Conservation (phyloP, 768 basidiomycete species). For the Suillus subaureus region DNA sequence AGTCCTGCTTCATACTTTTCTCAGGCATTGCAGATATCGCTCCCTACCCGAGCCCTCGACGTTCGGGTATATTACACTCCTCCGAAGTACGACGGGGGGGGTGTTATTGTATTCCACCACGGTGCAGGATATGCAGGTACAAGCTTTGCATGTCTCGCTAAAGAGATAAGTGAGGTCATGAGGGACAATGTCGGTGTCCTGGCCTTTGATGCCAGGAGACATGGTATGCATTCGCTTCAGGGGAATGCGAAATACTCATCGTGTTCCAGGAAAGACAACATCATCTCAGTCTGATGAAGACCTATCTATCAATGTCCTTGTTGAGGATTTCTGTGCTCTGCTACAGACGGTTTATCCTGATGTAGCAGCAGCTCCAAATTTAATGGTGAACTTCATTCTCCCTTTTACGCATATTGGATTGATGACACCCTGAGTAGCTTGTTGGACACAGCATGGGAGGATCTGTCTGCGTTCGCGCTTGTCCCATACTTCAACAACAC, state of each 20-base stretch:
- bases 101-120: slow-evolving; percentile 90
- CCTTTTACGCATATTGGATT: not conserved
- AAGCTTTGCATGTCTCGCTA: slow-evolving; percentile 90
- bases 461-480: slow-evolving; percentile 77
- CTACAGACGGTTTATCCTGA: slow-evolving; percentile 72
- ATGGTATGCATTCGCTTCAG: slow-evolving; percentile 58
- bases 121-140: slow-evolving; percentile 92
- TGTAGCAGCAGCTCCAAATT: slow-evolving; percentile 59
- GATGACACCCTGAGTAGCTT: slow-evolving; percentile 47
- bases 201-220: slow-evolving; percentile 80
- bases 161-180: slow-evolving; percentile 62
- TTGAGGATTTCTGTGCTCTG: slow-evolving; percentile 73
- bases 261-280: slow-evolving; percentile 27
- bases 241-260: slow-evolving; percentile 3
- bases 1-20: slow-evolving; percentile 78
- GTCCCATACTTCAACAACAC: slow-evolving; percentile 62
- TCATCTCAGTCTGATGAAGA: slow-evolving; percentile 27
- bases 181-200: slow-evolving; percentile 80
- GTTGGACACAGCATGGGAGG: slow-evolving; percentile 98
- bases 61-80: slow-evolving; percentile 85
- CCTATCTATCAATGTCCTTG: slow-evolving; percentile 72
- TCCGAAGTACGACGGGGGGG: slow-evolving; percentile 47
- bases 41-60: slow-evolving; percentile 62
- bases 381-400: slow-evolving; percentile 58
- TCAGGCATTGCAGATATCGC: slow-evolving; percentile 76